A percentile compares a stretch with the other conserved stretches of the same genome.
Evolutionary conservation across 2,329 filamentous ascomycete genomes (phyloP).

Genomic region (Talaromyces funiculosus): DNA sequence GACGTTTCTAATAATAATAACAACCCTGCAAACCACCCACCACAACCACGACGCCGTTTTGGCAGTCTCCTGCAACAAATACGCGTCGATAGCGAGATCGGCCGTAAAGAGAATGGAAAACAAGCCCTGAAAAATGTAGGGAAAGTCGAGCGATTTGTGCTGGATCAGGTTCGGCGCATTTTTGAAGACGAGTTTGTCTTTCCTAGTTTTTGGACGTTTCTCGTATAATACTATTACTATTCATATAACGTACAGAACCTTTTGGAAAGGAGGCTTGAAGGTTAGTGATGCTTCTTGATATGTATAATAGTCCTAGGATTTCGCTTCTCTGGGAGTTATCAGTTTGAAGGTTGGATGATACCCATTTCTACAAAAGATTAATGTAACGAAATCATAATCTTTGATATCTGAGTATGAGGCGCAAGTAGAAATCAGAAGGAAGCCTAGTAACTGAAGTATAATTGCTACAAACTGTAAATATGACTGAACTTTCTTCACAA

Average conservation of each 20-base stretch:
- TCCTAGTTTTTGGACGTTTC: conserved; percentile 96
- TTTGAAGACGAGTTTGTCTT: conserved; percentile 99
- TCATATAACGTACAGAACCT: not conserved
- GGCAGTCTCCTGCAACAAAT: conserved; percentile 79
- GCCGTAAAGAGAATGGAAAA: conserved; percentile 81
- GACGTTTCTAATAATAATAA: not conserved
- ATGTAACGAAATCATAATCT: not conserved
- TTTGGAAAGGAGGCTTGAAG: not conserved
- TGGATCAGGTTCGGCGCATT: conserved; percentile 92
- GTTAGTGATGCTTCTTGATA: not conserved
- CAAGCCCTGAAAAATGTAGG: conserved; percentile 97
- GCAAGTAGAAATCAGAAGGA: not conserved
- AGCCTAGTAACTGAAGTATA: not conserved
- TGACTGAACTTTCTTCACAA: not conserved
- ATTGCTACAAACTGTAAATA: not conserved
- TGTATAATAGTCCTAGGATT: not conserved
- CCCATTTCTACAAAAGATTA: not conserved
- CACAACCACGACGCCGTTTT: conserved; percentile 21
- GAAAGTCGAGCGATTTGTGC: conserved; percentile 94
- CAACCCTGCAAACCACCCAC: conserved; percentile 18
- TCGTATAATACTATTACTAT: conserved; percentile 53
- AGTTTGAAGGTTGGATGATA: not conserved
- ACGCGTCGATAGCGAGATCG: conserved; percentile 94
- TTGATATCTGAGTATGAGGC: not conserved
- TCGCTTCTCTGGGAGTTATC: not conserved